Base-by-base conservation (phyloP, 78 protist species). In the Acrasis kona region DNA sequence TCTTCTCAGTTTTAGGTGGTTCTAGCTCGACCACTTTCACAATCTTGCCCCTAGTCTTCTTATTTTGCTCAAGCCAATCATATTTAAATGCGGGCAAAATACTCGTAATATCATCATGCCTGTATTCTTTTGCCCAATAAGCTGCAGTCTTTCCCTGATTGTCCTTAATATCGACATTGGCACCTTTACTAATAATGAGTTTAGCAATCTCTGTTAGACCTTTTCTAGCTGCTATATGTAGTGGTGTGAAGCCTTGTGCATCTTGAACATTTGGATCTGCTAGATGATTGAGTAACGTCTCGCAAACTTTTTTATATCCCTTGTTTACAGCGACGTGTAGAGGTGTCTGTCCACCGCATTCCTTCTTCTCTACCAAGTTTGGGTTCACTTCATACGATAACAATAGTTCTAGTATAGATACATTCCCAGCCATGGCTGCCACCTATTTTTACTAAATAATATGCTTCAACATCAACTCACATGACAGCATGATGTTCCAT, bases 171-270 rank as follows among this genome's bases (percentile, higher is more conserved):
- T 42, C 69, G 41, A 35, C 28, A 32, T 37, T 39, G 27, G 73
- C 32, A 65, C 80, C 80, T 41, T 57, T 70, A 38, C 74, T 41
- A 31, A 76, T 5, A 37, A 76, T 64, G 40, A 2, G 68, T 37
- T 1, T 10, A 30, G 37, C 80, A 8, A 2, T 2, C 12, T 30
- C n/a, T 12, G 10, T 58, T 1, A 39, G 57, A 1, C 70, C 70
- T 1, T 19, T 1, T 27, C 19, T 29, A 29, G 67, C 80, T 8
- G 80, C 71, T 3, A 65, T 27, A 38, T 1, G 32, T 10, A 76
- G 37, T 12, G 80, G 41, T 9, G 58, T 5, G 74, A 12, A 67
- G 30, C 73, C 80, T 5, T 3, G 1, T 10, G 41, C 29, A 72
- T 76, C 80, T 39, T 5, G 37, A 37, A 57, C 27, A 37, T 76